Conservation (phyloP, 106 monocot genomes). For the Apostasia ramifera region DNA sequence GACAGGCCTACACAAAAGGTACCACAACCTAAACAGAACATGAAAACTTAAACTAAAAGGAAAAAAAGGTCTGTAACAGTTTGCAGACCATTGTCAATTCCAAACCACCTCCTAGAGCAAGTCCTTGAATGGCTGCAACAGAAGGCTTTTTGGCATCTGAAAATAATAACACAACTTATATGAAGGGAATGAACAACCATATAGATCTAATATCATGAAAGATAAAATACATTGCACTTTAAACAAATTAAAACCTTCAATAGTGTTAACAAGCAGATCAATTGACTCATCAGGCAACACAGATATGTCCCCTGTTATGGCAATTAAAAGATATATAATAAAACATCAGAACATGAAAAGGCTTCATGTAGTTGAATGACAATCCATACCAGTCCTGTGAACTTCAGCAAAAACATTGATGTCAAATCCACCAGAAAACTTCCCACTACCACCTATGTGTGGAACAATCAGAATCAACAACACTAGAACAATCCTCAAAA, state of each 20-base stretch:
- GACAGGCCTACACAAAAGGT: slow-evolving; percentile 56
- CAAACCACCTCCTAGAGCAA: slow-evolving; percentile 85
- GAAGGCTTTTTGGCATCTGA: slow-evolving; percentile 84
- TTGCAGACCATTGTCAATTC: slow-evolving; percentile 71
- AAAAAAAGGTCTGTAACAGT: background rate
- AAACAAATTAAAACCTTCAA: slow-evolving; percentile 5
- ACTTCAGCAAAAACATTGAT: slow-evolving; percentile 72
- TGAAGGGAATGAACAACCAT: background rate
- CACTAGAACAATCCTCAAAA: background rate
- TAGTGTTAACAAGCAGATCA: slow-evolving; percentile 8
- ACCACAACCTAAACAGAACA: background rate
- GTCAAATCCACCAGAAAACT: slow-evolving; percentile 95
- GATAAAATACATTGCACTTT: background rate
- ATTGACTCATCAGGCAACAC: slow-evolving; percentile 6
- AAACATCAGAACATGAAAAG: background rate
- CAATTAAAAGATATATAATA: background rate
- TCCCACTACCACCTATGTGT: slow-evolving; percentile 54
- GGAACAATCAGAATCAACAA: background rate
- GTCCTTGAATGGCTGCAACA: slow-evolving; percentile 87
- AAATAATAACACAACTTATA: background rate
- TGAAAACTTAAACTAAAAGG: background rate
- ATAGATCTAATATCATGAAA: background rate
- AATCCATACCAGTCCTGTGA: slow-evolving; percentile 64
- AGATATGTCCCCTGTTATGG: slow-evolving; percentile 1
- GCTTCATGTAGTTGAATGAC: too few relatives aligned